A percentile compares a stretch with the other conserved stretches of the same genome.
Conservation (phyloP, 495 filamentous ascomycete genomes). For the Beverwykella pulmonaria region DNA sequence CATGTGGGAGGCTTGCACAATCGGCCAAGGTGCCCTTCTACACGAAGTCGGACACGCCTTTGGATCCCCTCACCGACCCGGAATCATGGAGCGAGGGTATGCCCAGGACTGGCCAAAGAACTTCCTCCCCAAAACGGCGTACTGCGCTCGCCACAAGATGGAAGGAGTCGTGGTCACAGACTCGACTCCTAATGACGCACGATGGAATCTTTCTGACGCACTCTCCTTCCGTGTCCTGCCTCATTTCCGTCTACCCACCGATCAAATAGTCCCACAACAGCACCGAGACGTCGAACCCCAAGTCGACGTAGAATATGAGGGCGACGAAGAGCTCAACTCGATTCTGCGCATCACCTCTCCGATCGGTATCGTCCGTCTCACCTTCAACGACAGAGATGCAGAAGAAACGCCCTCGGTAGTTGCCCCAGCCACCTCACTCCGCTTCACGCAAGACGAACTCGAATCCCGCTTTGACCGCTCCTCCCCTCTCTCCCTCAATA, state of each 20-base stretch:
- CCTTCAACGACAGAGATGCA: conserved; percentile 8
- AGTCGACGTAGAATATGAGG: conserved; percentile 3
- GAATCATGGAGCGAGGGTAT: conserved; percentile 50
- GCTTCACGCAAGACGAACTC: conserved; percentile 21
- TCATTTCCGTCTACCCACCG: conserved; percentile 46
- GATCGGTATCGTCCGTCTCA: conserved; percentile 17
- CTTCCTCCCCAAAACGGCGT: conserved; percentile 39
- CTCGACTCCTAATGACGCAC: conserved; percentile 38
- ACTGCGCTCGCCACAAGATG: conserved; percentile 15
- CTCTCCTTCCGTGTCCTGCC: conserved; percentile 44
- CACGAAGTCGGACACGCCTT: conserved; percentile 52
- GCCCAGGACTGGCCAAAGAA: conserved; percentile 47
- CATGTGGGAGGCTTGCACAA: conserved; percentile 49
- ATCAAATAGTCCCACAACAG: conserved; percentile 12
- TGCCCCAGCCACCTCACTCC: conserved; percentile 12
- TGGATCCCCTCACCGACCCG: conserved; percentile 45
- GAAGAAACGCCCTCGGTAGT: conserved; percentile 20
- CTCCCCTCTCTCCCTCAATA: conserved; percentile 34
- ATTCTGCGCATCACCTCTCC: conserved; percentile 12
- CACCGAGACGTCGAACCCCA: background rate
- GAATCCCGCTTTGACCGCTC: conserved; percentile 25
- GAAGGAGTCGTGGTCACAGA: conserved; percentile 20
- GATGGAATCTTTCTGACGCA: conserved; percentile 47
- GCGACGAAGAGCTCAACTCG: conserved; percentile 21
- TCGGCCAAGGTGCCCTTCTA: conserved; percentile 50